phyloP scores from a whole-genome alignment of 768 basidiomycete species.

The Termitomyces sp. region DNA sequence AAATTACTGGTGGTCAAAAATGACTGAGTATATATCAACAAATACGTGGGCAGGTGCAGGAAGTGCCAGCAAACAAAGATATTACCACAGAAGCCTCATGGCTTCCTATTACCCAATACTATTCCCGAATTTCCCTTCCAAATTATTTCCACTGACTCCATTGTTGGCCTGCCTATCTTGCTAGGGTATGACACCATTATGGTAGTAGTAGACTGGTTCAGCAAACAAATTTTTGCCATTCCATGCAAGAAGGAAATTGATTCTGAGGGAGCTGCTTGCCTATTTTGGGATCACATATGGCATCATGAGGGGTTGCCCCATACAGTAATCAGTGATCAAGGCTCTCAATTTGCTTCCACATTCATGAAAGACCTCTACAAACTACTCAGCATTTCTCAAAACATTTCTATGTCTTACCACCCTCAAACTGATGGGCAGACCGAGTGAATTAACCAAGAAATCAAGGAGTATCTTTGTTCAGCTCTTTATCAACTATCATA shows the following conservation, averaged over 20 bases:
- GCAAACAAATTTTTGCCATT: neutral
- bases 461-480: constrained; percentile 26
- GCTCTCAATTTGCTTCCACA: constrained; percentile 15
- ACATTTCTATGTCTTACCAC: neutral
- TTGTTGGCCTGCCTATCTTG: constrained; percentile 29
- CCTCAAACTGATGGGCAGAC: constrained; percentile 10
- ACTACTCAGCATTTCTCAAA: neutral
- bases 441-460: constrained; percentile 6
- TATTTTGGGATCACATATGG: constrained; percentile 9
- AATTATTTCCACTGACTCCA: constrained; percentile 35
- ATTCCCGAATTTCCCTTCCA: constrained; percentile 22
- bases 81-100: constrained; percentile 26
- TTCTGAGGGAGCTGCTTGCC: neutral
- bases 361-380: constrained; percentile 6
- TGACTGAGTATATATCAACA: constrained; percentile 18
- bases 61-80: constrained; percentile 31
- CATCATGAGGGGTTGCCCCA: constrained; percentile 1
- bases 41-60: constrained; percentile 28
- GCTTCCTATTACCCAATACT: constrained; percentile 7
- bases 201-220: constrained; percentile 22
- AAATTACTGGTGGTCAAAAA: constrained; percentile 25
- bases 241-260: constrained; percentile 3
- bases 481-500: constrained; percentile 25
- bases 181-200: constrained; percentile 34
- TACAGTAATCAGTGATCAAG: constrained; percentile 18